Evolutionary conservation across 768 basidiomycete genomes (phyloP).

Genomic region (Scleroderma bovista): DNA sequence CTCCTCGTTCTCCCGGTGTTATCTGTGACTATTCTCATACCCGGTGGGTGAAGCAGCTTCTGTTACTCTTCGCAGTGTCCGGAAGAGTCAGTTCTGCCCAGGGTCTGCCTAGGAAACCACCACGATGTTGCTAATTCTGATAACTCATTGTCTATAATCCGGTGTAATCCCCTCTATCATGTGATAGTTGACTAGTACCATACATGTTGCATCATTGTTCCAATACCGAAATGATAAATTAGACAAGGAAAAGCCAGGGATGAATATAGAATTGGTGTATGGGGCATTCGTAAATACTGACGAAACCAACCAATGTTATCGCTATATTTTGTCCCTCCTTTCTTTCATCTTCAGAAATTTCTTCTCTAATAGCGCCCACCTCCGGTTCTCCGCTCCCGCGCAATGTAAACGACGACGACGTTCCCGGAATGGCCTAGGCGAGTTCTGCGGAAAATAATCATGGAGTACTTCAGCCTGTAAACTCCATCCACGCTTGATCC

Average conservation of each 20-base stretch:
- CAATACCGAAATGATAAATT: neutral
- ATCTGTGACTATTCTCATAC: conserved; percentile 45
- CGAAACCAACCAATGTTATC: conserved; percentile 2
- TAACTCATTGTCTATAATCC: conserved; percentile 17
- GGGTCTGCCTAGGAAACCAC: no score
- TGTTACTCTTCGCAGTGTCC: no score
- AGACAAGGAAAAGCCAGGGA: no score
- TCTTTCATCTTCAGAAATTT: conserved; percentile 13
- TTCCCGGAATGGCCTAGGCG: conserved; percentile 9
- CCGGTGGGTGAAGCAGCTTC: no score
- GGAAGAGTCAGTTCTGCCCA: no score
- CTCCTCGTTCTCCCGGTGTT: conserved; percentile 76
- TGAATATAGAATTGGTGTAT: no score
- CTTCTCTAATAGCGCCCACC: conserved; percentile 23
- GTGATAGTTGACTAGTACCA: conserved; percentile 10
- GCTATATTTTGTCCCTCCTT: neutral
- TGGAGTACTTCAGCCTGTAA: conserved; percentile 4
- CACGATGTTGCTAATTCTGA: neutral
- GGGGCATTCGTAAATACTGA: no score
- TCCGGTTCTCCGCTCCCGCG: conserved; percentile 26
- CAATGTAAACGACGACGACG: conserved; percentile 18
- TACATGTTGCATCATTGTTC: neutral
- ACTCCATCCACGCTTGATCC: conserved; percentile 10
- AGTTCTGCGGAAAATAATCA: conserved; percentile 5
- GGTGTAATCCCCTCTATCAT: conserved; percentile 10